These are phyloP conservation scores for Talaromyces thailandensis DNA, from an alignment of 495 filamentous ascomycete genomes.

Conservation along the genomic window DNA sequence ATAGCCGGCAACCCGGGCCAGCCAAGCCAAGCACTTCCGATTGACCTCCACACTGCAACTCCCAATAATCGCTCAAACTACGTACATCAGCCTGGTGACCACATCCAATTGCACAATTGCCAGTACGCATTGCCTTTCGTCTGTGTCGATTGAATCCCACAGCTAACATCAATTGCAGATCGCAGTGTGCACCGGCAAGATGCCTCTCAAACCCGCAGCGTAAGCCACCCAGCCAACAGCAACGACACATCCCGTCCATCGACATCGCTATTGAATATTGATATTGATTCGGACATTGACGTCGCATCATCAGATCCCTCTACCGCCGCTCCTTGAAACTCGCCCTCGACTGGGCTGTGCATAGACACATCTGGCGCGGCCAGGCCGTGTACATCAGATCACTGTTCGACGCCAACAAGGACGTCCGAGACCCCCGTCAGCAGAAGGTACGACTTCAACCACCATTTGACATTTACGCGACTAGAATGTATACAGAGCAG, in stretches of 20 bases:
- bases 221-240: constrained; percentile 15
- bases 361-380: constrained; percentile 83
- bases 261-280: not conserved
- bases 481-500: not conserved
- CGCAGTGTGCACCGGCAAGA: constrained; percentile 12
- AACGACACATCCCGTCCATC: not conserved
- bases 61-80: not conserved
- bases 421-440: constrained; percentile 78
- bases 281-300: not conserved
- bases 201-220: constrained; percentile 30
- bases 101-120: not conserved
- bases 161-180: not conserved
- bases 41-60: not conserved
- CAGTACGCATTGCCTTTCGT: not conserved
- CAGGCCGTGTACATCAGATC: constrained; percentile 94
- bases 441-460: constrained; percentile 59
- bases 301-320: constrained; percentile 56
- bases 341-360: constrained; percentile 87
- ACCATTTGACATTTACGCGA: no score
- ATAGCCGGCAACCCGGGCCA: not conserved
- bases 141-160: not conserved
- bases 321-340: constrained; percentile 91
- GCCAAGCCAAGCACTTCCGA: not conserved
- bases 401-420: constrained; percentile 87
- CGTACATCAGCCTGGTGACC: not conserved